Conservation (phyloP, 2,329 filamentous ascomycete genomes). For the Cordyceps javanica region DNA sequence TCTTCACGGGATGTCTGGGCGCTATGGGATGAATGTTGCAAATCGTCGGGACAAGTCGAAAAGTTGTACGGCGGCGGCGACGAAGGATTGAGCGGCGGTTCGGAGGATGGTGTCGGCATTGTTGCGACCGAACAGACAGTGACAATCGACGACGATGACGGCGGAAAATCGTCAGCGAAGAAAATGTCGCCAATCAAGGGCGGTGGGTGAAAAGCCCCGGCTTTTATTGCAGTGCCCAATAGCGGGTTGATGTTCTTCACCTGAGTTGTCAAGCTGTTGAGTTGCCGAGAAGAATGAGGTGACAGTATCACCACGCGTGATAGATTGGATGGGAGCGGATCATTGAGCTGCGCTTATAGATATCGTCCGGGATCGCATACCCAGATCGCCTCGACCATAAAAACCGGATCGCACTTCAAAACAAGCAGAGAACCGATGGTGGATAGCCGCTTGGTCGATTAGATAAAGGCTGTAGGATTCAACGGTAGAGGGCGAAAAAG, state of each 20-base stretch:
- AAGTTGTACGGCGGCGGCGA: constrained; percentile 33
- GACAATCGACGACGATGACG: constrained; percentile 16
- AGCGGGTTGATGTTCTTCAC: background rate
- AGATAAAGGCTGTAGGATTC: background rate
- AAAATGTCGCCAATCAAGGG: background rate
- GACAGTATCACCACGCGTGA: constrained; percentile 8
- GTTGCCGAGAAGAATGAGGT: background rate
- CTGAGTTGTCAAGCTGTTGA: background rate
- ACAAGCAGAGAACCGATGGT: background rate
- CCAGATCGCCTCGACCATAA: constrained; percentile 4
- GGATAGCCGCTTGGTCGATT: background rate
- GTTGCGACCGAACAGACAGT: constrained; percentile 15
- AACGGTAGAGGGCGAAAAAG: background rate
- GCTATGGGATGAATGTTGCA: constrained; percentile 23
- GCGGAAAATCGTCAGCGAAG: background rate
- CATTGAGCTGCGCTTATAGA: background rate
- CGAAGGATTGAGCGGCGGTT: constrained; percentile 31
- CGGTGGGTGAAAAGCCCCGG: background rate
- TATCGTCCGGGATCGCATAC: constrained; percentile 14
- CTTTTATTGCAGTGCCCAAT: background rate
- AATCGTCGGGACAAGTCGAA: constrained; percentile 39
- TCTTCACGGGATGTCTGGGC: constrained; percentile 21
- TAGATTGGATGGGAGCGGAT: background rate
- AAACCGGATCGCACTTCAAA: background rate
- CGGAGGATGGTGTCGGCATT: constrained; percentile 43